Conservation (phyloP, 306 rosid species). For the Lathyrus oleraceus region DNA sequence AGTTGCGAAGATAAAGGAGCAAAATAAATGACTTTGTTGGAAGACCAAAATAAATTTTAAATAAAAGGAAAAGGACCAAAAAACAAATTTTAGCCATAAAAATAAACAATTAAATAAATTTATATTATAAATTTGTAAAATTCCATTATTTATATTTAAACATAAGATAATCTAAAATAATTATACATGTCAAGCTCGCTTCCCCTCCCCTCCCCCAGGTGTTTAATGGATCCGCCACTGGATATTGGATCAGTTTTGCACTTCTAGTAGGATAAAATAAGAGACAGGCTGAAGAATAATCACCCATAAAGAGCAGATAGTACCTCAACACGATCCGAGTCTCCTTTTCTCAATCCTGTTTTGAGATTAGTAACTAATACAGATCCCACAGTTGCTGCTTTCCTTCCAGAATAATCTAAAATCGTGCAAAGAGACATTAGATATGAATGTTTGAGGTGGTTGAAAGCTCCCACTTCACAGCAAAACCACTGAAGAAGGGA, state of each 20-base stretch:
- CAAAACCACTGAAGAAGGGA: background rate
- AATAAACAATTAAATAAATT: background rate
- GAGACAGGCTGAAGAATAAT: constrained; percentile 6
- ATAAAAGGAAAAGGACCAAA: no score
- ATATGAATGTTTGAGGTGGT: constrained; percentile 7
- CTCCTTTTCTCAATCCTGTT: constrained; percentile 89
- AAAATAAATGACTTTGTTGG: no score
- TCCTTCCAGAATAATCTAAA: constrained; percentile 84
- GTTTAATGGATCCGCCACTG: no score
- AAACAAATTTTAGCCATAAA: no score
- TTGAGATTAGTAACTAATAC: constrained; percentile 86
- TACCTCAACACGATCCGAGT: constrained; percentile 89
- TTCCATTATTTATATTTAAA: background rate
- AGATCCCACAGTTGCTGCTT: constrained; percentile 87
- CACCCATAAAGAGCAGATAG: constrained; percentile 7
- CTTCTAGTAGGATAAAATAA: background rate
- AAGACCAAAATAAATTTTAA: no score
- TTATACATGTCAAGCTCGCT: no score
- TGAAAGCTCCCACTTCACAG: background rate
- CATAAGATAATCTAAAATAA: background rate
- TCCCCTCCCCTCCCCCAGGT: no score
- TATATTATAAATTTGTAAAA: background rate
- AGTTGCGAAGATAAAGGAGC: no score
- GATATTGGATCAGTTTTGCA: no score
- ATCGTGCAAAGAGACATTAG: background rate